Evolutionary conservation across 495 filamentous ascomycete genomes (phyloP).

Genomic region (Neurospora africana): DNA sequence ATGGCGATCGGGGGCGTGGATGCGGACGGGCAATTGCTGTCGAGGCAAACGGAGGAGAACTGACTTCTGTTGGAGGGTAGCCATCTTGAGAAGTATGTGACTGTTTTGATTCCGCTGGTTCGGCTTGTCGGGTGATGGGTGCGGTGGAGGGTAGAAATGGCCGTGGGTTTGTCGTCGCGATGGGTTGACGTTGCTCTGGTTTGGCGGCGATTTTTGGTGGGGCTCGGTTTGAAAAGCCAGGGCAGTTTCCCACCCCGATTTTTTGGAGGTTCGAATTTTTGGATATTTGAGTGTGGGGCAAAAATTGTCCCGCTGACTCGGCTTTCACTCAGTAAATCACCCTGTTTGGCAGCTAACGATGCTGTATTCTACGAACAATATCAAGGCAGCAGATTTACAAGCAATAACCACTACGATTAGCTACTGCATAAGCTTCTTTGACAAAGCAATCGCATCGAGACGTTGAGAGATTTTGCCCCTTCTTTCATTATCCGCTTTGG

Average conservation of each 20-base stretch:
- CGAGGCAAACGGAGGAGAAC: background rate
- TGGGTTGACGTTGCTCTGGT: conserved; percentile 1
- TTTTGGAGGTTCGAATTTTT: conserved; percentile 17
- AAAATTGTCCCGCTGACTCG: conserved; percentile 15
- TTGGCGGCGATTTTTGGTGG: conserved; percentile 17
- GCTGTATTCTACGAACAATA: background rate
- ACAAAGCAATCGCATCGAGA: background rate
- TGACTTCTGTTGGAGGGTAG: background rate
- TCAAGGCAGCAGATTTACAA: background rate
- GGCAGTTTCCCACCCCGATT: background rate
- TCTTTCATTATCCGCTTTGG: background rate
- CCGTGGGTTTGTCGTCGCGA: background rate
- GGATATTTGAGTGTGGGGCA: conserved; percentile 28
- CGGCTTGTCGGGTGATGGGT: background rate
- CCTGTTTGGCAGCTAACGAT: background rate
- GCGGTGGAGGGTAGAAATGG: background rate
- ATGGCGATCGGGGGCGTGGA: background rate
- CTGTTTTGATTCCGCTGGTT: background rate
- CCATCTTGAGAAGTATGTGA: background rate
- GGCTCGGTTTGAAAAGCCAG: conserved; percentile 11
- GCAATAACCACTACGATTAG: background rate
- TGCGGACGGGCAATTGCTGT: background rate
- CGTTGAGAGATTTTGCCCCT: background rate
- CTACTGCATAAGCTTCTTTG: background rate
- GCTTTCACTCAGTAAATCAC: background rate